phyloP scores from a whole-genome alignment of 1,284 basidiomycete genomes.

The Rhodotorula sp. region DNA sequence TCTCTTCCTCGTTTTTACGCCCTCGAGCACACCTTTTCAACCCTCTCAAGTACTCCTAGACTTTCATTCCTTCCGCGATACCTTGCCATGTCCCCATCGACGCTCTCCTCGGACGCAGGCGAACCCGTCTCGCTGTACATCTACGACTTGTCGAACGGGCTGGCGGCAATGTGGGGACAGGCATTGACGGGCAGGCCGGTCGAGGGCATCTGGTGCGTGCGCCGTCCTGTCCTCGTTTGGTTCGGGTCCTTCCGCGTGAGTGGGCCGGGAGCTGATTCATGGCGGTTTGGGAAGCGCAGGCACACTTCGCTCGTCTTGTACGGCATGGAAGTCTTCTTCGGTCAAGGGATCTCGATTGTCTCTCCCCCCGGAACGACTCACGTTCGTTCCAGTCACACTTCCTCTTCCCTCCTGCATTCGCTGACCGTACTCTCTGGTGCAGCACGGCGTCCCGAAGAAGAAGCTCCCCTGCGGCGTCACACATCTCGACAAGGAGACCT shows the following conservation, averaged over 20 bases:
- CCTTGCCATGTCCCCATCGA: neutral
- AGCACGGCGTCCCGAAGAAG: slow-evolving; percentile 49
- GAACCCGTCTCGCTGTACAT: slow-evolving; percentile 21
- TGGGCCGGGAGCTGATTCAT: neutral
- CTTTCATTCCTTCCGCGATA: neutral
- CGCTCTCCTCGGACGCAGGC: neutral
- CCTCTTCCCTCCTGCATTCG: neutral
- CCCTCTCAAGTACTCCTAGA: no score
- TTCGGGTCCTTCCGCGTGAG: neutral
- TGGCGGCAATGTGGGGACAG: slow-evolving; percentile 13
- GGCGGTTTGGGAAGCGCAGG: slow-evolving; percentile 40
- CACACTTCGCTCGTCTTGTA: slow-evolving; percentile 50
- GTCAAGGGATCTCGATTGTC: slow-evolving; percentile 48
- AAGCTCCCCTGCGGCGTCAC: slow-evolving; percentile 47
- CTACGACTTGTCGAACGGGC: slow-evolving; percentile 29
- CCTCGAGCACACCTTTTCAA: no score
- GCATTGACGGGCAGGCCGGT: slow-evolving; percentile 12
- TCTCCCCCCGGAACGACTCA: slow-evolving; percentile 40
- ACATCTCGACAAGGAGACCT: slow-evolving; percentile 48
- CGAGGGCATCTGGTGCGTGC: slow-evolving; percentile 31
- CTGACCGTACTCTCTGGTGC: slow-evolving; percentile 13
- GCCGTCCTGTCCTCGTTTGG: no score
- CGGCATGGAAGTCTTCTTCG: slow-evolving; percentile 50
- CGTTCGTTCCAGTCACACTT: slow-evolving; percentile 14
- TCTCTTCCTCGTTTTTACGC: no score